Percentiles rank a stretch among this genome's conserved stretches.
Evolutionary conservation across 768 basidiomycete genomes (phyloP).

Genomic region (Russula lepida): DNA sequence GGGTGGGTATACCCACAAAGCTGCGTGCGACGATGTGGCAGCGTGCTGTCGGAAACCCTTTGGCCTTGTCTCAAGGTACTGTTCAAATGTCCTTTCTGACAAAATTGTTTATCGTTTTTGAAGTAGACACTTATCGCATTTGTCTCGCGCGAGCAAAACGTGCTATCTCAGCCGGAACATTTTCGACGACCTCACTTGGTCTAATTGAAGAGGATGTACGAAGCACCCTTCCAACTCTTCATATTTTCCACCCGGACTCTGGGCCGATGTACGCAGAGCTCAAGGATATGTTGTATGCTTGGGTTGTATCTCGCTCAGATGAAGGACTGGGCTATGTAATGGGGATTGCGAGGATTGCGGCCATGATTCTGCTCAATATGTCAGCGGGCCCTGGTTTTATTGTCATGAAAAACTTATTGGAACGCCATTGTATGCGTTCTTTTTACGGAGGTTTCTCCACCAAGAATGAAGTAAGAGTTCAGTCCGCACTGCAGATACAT

Average conservation of each 20-base stretch:
- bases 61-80: slow-evolving; percentile 75
- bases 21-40: slow-evolving; percentile 78
- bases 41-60: slow-evolving; percentile 72
- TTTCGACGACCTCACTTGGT: slow-evolving; percentile 53
- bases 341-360: slow-evolving; percentile 68
- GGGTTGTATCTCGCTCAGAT: slow-evolving; percentile 80
- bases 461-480: slow-evolving; percentile 66
- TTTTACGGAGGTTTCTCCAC: slow-evolving; percentile 69
- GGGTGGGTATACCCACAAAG: slow-evolving; percentile 81
- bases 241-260: slow-evolving; percentile 66
- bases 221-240: slow-evolving; percentile 64
- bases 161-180: slow-evolving; percentile 53
- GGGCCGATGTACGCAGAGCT: slow-evolving; percentile 79
- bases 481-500: slow-evolving; percentile 7
- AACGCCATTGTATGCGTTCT: slow-evolving; percentile 75
- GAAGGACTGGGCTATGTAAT: slow-evolving; percentile 68
- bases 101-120: not conserved
- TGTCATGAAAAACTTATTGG: slow-evolving; percentile 77
- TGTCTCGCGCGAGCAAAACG: slow-evolving; percentile 70
- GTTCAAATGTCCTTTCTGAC: not conserved
- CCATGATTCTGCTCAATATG: slow-evolving; percentile 83
- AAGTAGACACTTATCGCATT: slow-evolving; percentile 58
- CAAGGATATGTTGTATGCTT: slow-evolving; percentile 77
- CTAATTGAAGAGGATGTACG: slow-evolving; percentile 69
- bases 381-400: slow-evolving; percentile 65